Conservation (phyloP, 2,329 filamentous ascomycete species). For the Trichoderma sp. region DNA sequence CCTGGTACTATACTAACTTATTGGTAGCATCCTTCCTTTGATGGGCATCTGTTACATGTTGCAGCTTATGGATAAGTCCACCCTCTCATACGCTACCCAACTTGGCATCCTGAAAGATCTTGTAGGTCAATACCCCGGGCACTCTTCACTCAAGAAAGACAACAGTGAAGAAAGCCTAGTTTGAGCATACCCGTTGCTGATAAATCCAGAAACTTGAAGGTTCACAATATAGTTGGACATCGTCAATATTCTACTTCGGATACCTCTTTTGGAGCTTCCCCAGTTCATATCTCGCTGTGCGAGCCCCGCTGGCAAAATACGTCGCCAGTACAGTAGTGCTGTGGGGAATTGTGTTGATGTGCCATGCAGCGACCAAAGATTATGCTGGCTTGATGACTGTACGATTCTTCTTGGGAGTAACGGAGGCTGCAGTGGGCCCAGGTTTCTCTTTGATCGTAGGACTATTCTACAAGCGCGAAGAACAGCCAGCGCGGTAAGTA, state of each 20-base stretch:
- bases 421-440: slow-evolving; percentile 26
- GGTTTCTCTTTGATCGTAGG: slow-evolving; percentile 22
- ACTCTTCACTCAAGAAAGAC: not conserved
- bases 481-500: slow-evolving; percentile 25
- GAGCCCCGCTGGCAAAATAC: slow-evolving; percentile 33
- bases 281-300: slow-evolving; percentile 30
- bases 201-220: slow-evolving; percentile 39
- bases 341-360: slow-evolving; percentile 25
- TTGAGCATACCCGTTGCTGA: not conserved
- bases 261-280: slow-evolving; percentile 42
- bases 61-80: not conserved
- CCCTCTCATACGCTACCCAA: slow-evolving; percentile 51
- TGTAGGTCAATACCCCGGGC: not conserved
- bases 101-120: slow-evolving; percentile 51
- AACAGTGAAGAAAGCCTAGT: not conserved
- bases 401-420: slow-evolving; percentile 28
- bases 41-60: slow-evolving; percentile 58
- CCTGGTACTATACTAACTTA: not conserved
- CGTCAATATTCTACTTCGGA: slow-evolving; percentile 53
- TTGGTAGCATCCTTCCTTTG: slow-evolving; percentile 48
- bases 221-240: slow-evolving; percentile 53
- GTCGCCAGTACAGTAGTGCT: slow-evolving; percentile 27
- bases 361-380: slow-evolving; percentile 27
- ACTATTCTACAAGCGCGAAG: slow-evolving; percentile 31
- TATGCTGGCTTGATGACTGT: slow-evolving; percentile 26